A percentile compares a stretch with the other conserved stretches of the same genome.
These are phyloP conservation scores for Acanthamoeba triangularis DNA, from an alignment of 208 protist genomes.

Conservation along the genomic window DNA sequence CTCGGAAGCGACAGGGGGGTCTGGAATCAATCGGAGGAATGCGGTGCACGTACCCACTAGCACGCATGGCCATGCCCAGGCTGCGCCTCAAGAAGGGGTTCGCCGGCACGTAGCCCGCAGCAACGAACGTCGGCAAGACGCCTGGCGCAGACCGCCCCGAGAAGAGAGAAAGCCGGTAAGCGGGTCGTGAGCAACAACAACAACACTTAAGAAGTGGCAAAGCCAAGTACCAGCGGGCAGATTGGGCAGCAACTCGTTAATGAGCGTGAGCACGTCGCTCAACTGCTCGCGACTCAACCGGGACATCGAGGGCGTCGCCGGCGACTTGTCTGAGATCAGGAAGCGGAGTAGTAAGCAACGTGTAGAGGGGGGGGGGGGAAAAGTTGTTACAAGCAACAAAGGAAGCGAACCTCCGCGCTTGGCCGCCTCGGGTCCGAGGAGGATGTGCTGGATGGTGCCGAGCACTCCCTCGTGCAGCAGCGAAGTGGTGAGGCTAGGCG, in stretches of 20 bases:
- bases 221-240: conserved; percentile 81
- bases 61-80: not conserved
- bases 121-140: conserved; percentile 27
- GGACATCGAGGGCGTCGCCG: not conserved
- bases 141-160: not conserved
- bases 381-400: not conserved
- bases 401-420: not conserved
- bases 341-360: not conserved
- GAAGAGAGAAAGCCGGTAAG: not conserved
- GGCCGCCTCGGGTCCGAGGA: not conserved
- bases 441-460: conserved; percentile 13
- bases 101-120: not conserved
- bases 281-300: conserved; percentile 61
- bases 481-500: not conserved
- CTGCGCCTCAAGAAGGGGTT: conserved; percentile 19
- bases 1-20: no score
- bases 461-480: conserved; percentile 8
- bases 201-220: no score
- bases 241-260: conserved; percentile 87
- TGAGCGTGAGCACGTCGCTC: conserved; percentile 82
- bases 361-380: not conserved
- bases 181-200: not conserved
- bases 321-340: not conserved
- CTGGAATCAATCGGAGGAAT: no score
- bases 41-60: not conserved